Base-by-base conservation (phyloP, 768 basidiomycete species). In the Pilatotrama ljubarskyi region DNA sequence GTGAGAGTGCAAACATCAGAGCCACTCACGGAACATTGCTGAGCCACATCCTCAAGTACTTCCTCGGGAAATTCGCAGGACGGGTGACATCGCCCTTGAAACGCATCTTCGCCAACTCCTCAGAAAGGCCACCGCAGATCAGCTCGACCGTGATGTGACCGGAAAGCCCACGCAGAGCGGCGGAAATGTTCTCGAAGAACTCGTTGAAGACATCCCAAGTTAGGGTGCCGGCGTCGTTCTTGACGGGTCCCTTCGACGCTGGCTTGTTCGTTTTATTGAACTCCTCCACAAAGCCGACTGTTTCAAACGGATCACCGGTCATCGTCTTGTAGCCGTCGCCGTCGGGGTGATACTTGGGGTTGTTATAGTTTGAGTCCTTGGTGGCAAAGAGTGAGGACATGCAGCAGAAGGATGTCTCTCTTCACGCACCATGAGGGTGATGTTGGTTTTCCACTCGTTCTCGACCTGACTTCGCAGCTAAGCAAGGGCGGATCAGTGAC, bases 1-100 rank as follows among this genome's bases (percentile, higher is more conserved):
- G n/a, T n/a, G 5, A 18, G 22, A 50, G 7, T 29, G 4, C 38
- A 40, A 3, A 40, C 4, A 40, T 14, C 38, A 14, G 29, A n/a
- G 36, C 32, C 18, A 64, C 69, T 63, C 40, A 75, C 73, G 74
- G 73, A 32, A 73, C 67, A 44, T 74, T 77, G 54, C 70, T 73
- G 42, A 76, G 46, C 68, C 73, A 77, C 44, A 74, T 73, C n/a
- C 74, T 55, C 2, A 69, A 74, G 51, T 66, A 76, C 29, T 65
- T 60, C 36, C 61, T 68, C 2, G 74, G 74, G 48, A 76, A 75
- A 2, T 55, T 17, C 5, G 60, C 42, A 1, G 73, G 73, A 13
- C 72, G 64, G 10, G 46, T 59, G 20, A 38, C 14, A 46, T 72
- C 73, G 10, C 66, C 67, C 11, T 65, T 65, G 10, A 67, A 52